A percentile compares a stretch with the other conserved stretches of the same genome.
phyloP scores from a whole-genome alignment of 2,329 filamentous ascomycete species.

The Trichoderma aggressivum region DNA sequence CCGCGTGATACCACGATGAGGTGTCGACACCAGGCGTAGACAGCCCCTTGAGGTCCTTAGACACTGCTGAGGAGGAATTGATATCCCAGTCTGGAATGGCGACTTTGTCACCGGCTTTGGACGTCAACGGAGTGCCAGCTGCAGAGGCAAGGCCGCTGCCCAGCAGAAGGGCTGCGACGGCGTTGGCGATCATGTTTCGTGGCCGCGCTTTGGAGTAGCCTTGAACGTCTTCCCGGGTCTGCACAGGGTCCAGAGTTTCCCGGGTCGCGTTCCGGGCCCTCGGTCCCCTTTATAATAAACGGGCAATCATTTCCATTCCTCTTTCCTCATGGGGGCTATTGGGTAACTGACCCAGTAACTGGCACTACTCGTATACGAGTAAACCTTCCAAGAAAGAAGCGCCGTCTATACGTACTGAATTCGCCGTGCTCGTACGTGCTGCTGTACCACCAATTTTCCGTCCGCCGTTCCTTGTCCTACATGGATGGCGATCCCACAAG shows the following conservation, averaged over 20 bases:
- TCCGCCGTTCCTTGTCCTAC: background rate
- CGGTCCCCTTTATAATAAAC: background rate
- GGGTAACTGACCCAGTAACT: background rate
- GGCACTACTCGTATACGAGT: background rate
- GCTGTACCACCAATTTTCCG: background rate
- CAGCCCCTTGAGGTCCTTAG: conserved; percentile 35
- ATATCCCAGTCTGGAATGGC: conserved; percentile 48
- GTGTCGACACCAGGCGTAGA: conserved; percentile 45
- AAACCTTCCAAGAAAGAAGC: background rate
- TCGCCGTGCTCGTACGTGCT: background rate
- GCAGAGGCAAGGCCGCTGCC: conserved; percentile 15
- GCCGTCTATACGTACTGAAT: background rate
- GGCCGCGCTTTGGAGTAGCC: background rate
- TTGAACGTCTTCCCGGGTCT: background rate
- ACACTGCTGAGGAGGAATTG: conserved; percentile 40
- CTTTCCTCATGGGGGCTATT: background rate
- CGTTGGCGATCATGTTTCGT: conserved; percentile 15
- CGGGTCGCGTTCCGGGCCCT: background rate
- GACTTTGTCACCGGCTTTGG: conserved; percentile 27
- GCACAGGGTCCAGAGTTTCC: background rate
- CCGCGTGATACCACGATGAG: conserved; percentile 49
- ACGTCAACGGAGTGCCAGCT: conserved; percentile 22
- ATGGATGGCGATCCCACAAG: background rate
- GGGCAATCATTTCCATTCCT: background rate
- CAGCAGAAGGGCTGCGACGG: conserved; percentile 11